A percentile compares a stretch with the other conserved stretches of the same genome.
These are phyloP conservation scores for Cicer bijugum DNA, from an alignment of 306 rosid genomes.

Conservation along the genomic window DNA sequence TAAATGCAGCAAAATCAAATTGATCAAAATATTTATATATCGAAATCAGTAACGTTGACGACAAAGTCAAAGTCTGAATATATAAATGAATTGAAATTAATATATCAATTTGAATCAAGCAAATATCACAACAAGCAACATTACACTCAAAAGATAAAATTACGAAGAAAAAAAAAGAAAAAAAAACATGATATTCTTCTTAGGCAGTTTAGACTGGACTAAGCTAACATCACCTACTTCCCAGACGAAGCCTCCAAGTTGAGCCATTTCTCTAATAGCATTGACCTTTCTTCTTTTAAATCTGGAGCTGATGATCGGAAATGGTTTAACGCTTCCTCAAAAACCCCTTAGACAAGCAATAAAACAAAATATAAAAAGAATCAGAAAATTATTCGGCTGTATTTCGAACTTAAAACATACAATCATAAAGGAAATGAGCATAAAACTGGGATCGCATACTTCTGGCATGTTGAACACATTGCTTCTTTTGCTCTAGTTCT, in stretches of 20 bases:
- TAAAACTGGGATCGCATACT: constrained; percentile 55
- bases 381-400: too few relatives aligned
- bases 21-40: too few relatives aligned
- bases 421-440: background rate
- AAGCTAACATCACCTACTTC: constrained; percentile 70
- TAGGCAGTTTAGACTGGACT: constrained; percentile 84
- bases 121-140: too few relatives aligned
- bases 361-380: too few relatives aligned
- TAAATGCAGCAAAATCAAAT: too few relatives aligned
- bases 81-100: too few relatives aligned
- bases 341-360: constrained; percentile 59
- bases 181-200: constrained; percentile 43
- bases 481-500: constrained; percentile 57
- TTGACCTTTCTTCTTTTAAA: constrained; percentile 78
- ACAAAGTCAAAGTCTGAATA: too few relatives aligned
- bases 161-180: too few relatives aligned
- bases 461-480: constrained; percentile 69
- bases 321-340: constrained; percentile 73
- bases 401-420: too few relatives aligned
- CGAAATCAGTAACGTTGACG: too few relatives aligned
- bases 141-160: too few relatives aligned
- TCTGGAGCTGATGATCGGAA: constrained; percentile 78
- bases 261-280: constrained; percentile 86
- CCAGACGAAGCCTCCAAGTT: constrained; percentile 69
- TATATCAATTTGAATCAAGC: too few relatives aligned